Evolutionary conservation across 345 rosid species (phyloP), one percentile per base, ranked within the genome.

Genomic region (Citrus reticulata): DNA sequence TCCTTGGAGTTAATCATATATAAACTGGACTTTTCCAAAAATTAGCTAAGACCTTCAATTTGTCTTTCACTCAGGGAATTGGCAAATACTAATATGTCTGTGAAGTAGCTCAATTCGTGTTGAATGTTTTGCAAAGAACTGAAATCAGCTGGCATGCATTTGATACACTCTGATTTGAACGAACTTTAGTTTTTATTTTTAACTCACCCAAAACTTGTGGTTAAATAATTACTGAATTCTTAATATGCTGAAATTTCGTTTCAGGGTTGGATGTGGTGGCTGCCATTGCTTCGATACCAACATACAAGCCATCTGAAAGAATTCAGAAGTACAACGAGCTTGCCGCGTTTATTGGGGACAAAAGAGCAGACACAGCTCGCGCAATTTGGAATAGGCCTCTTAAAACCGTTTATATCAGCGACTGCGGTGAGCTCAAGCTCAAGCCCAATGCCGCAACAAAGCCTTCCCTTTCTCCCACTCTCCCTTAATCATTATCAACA

Each of bases 181-280:
- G 49, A 11, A 42, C 49, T 42, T 42, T 42, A 42, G 16, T 42
- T 10, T 11, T 42, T 2, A 40, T 9, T 42, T 42, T 42, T 11
- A 11, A 42, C 13, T 42, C 0, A 42, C 51, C 51, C 14, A 10
- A 42, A 42, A 2, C 16, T 2, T 42, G 51, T 42, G 51, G 51
- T 42, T 42, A 42, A 42, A 8, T 40, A 40, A 11, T 9, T 42
- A 11, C 16, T 42, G 51, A 42, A 11, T 13, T 46, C 51, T 11
- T 10, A 10, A 42, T 0, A 2, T 46, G 17, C 51, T 46, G 51
- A 13, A 5, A 11, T 46, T 13, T 46, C 4, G 49, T 82, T 74
- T 29, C 89, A 95, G 98, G 97, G 9, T 78, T 95, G 86, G 98
- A 92, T 81, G 95, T 93, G 14, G 95, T 95, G 71, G 84, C 93